A percentile compares a stretch with the other conserved stretches of the same genome.
phyloP scores from a whole-genome alignment of 2,329 filamentous ascomycete species.

The Bimuria novae-zelandiae region DNA sequence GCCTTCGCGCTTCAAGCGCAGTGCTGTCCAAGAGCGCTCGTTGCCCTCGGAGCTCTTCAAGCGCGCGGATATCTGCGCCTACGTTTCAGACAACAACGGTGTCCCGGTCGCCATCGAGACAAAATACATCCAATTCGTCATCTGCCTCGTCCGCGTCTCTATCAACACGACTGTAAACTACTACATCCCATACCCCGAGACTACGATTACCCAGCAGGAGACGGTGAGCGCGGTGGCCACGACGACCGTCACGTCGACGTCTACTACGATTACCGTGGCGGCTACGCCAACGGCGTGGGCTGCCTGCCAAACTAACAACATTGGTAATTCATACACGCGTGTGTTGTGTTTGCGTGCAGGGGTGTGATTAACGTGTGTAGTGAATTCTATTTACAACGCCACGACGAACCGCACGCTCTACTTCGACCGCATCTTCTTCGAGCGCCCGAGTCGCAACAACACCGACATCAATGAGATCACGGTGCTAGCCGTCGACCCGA shows the following conservation, averaged over 20 bases:
- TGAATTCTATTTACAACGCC: conserved; percentile 23
- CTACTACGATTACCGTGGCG: conserved; percentile 16
- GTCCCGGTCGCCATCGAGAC: neutral
- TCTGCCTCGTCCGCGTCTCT: conserved; percentile 18
- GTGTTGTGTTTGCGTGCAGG: neutral
- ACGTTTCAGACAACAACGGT: conserved; percentile 19
- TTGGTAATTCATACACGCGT: conserved; percentile 21
- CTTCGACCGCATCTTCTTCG: conserved; percentile 31
- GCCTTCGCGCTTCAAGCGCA: conserved; percentile 25
- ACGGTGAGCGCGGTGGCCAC: conserved; percentile 23
- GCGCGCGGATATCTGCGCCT: conserved; percentile 27
- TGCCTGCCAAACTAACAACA: conserved; percentile 29
- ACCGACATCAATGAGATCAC: conserved; percentile 27
- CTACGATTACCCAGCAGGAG: conserved; percentile 11
- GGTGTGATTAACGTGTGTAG: conserved; percentile 11
- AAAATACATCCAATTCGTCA: conserved; percentile 17
- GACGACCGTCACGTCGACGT: conserved; percentile 21
- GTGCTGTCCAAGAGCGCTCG: conserved; percentile 10
- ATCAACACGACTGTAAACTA: conserved; percentile 19
- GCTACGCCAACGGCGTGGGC: conserved; percentile 24
- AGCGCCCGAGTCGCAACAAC: conserved; percentile 21
- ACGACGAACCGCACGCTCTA: conserved; percentile 17
- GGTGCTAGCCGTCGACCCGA: conserved; percentile 14
- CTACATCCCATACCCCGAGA: conserved; percentile 22
- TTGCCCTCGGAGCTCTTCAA: conserved; percentile 14